Conservation (phyloP, 441 rosid species). For the Corymbia calophylla region DNA sequence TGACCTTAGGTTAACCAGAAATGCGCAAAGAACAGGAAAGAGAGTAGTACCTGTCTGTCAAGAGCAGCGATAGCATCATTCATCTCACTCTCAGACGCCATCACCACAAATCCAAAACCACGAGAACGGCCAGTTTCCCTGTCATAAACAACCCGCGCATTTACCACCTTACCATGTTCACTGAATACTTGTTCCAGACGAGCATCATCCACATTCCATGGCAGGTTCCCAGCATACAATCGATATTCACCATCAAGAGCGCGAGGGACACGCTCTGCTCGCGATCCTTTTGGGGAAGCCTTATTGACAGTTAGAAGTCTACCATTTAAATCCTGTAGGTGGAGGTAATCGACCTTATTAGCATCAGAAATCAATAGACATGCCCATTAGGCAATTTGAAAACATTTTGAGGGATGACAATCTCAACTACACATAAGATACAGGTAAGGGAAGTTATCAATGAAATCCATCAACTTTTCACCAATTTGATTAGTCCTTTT, state of each 20-base stretch:
- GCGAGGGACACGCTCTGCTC: conserved; percentile 40
- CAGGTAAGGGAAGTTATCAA: not conserved
- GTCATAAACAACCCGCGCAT: conserved; percentile 54
- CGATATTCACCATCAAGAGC: conserved; percentile 17
- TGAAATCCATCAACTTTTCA: not conserved
- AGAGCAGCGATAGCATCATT: conserved; percentile 71
- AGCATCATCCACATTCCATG: conserved; percentile 52
- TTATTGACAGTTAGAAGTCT: conserved; percentile 59
- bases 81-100: conserved; percentile 54
- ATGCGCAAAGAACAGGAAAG: not conserved
- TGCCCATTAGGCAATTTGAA: not conserved
- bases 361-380: not conserved
- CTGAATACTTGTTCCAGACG: conserved; percentile 59
- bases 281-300: conserved; percentile 62
- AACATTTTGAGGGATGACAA: not conserved
- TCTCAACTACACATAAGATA: not conserved
- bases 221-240: conserved; percentile 57
- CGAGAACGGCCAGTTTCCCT: conserved; percentile 66
- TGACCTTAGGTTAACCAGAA: not conserved
- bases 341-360: not conserved
- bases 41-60: conserved; percentile 53
- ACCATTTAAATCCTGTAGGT: conserved; percentile 45
- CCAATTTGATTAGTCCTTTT: not conserved
- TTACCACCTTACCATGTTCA: conserved; percentile 60
- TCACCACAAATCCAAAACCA: conserved; percentile 67